Percentiles rank a stretch among this genome's conserved stretches.
These are phyloP conservation scores for Diospyros lotus DNA, from an alignment of 148 eudicot species.

Conservation along the genomic window DNA sequence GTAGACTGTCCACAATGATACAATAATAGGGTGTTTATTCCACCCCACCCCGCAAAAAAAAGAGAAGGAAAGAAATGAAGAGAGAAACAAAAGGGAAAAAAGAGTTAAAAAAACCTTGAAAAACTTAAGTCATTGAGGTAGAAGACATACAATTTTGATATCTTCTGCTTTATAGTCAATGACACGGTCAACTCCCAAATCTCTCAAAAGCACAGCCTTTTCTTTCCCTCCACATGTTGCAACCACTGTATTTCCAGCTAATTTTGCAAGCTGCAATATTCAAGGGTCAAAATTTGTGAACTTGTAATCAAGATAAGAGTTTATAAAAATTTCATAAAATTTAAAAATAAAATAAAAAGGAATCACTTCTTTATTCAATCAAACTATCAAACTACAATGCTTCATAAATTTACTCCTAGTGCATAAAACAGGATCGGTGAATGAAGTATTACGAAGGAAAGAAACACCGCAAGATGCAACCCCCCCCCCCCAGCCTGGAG, in stretches of 20 bases:
- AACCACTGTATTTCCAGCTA: conserved; percentile 89
- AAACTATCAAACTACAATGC: not conserved
- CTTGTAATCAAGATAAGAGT: not conserved
- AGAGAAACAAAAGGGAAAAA: not conserved
- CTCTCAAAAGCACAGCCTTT: conserved; percentile 66
- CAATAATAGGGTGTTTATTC: too few relatives aligned
- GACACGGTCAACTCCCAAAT: conserved; percentile 88
- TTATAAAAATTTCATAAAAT: not conserved
- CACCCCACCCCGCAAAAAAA: not conserved
- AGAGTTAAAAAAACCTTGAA: not conserved
- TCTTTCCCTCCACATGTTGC: conserved; percentile 97
- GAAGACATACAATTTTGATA: conserved; percentile 54
- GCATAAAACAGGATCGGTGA: not conserved
- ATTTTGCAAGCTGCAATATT: conserved; percentile 74
- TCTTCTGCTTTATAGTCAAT: conserved; percentile 83
- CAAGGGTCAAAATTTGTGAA: conserved; percentile 6
- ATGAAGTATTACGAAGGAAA: not conserved
- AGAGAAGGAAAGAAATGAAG: not conserved
- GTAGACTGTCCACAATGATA: too few relatives aligned
- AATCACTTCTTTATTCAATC: not conserved
- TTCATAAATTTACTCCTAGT: not conserved
- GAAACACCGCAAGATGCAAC: not conserved
- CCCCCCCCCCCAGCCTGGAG: not conserved
- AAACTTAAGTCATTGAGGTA: not conserved
- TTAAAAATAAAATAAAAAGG: not conserved